Evolutionary conservation across 1,284 basidiomycete species (phyloP).

Genomic region (Bjerkandera adusta): DNA sequence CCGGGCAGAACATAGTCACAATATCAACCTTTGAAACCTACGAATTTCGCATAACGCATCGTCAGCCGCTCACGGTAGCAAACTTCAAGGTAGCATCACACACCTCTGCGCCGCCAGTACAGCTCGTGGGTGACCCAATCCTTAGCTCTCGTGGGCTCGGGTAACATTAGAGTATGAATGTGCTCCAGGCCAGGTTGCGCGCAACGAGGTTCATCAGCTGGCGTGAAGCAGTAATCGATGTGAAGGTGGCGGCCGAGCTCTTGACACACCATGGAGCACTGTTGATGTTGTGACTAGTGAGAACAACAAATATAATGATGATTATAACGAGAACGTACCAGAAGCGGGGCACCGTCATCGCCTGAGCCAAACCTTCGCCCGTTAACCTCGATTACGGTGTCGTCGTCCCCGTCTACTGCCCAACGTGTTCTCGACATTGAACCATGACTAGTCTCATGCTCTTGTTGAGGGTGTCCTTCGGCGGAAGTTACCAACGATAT

Average conservation of each 20-base stretch:
- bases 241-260: conserved; percentile 54
- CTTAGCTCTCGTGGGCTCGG: conserved; percentile 45
- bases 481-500: not conserved
- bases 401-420: conserved; percentile 51
- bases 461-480: conserved; percentile 55
- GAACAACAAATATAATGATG: not conserved
- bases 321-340: conserved; percentile 22
- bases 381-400: conserved; percentile 46
- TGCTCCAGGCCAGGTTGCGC: conserved; percentile 43
- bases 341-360: conserved; percentile 64
- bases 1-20: not conserved
- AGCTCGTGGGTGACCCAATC: conserved; percentile 54
- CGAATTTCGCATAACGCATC: not conserved
- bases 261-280: conserved; percentile 53
- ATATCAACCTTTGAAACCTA: conserved; percentile 29
- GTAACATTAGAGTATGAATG: conserved; percentile 36
- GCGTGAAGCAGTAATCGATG: conserved; percentile 52
- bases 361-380: conserved; percentile 52
- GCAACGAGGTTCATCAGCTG: conserved; percentile 33
- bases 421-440: conserved; percentile 59
- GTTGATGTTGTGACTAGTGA: not conserved
- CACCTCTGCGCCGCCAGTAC: conserved; percentile 57
- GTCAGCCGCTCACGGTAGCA: not conserved
- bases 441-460: conserved; percentile 61
- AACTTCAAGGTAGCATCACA: conserved; percentile 12